These are phyloP conservation scores for Nidula niveotomentosa DNA, from an alignment of 1,284 basidiomycete species.

Conservation along the genomic window DNA sequence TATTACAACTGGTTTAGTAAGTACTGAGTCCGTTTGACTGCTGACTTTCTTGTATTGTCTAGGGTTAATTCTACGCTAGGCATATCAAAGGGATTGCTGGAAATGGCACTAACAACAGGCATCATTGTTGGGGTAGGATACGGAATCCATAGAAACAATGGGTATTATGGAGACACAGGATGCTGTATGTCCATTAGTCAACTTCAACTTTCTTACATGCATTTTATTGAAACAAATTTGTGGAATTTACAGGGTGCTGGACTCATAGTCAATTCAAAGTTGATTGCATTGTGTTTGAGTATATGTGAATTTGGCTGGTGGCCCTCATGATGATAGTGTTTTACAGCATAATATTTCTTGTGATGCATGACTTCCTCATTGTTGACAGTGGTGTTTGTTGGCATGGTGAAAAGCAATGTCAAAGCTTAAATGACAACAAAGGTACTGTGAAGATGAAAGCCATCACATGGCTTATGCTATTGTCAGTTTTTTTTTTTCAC, in stretches of 20 bases:
- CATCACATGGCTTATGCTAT: slow-evolving; percentile 44
- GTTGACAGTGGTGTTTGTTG: slow-evolving; percentile 9
- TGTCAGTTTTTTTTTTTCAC: slow-evolving; percentile 27
- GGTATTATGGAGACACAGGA: slow-evolving; percentile 35
- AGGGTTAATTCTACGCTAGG: no score
- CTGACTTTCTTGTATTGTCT: no score
- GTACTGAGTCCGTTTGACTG: no score
- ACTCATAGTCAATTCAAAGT: slow-evolving; percentile 29
- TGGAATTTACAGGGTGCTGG: slow-evolving; percentile 42
- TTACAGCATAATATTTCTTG: slow-evolving; percentile 38
- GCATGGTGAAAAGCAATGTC: slow-evolving; percentile 1
- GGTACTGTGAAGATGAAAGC: slow-evolving; percentile 10
- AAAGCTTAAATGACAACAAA: slow-evolving; percentile 6
- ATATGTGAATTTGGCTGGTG: slow-evolving; percentile 46
- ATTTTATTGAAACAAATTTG: neutral
- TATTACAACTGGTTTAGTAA: no score
- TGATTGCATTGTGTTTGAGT: slow-evolving; percentile 43
- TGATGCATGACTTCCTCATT: slow-evolving; percentile 24
- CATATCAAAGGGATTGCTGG: no score
- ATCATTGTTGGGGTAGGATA: slow-evolving; percentile 27
- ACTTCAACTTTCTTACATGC: neutral
- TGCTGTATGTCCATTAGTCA: slow-evolving; percentile 24
- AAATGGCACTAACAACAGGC: no score
- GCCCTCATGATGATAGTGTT: slow-evolving; percentile 37
- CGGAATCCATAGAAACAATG: slow-evolving; percentile 17